A percentile compares a stretch with the other conserved stretches of the same genome.
Conservation (phyloP, 106 monocot species). For the Hemerocallis citrina region DNA sequence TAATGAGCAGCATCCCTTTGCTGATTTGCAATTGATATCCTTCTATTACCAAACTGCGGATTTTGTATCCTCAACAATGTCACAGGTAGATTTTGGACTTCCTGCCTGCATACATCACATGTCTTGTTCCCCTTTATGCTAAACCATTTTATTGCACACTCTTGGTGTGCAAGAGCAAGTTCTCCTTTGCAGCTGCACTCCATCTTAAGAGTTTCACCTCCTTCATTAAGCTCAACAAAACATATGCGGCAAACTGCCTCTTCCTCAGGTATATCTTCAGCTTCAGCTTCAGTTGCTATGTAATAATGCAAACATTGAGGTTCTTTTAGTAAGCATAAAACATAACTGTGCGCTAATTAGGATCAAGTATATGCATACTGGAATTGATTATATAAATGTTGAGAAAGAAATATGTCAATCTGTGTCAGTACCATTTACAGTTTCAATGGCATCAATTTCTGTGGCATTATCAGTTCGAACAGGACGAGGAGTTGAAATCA, state of each 20-base stretch:
- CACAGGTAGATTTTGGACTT: slow-evolving; percentile 86
- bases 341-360: background rate
- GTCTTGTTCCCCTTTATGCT: slow-evolving; percentile 95
- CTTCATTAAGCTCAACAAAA: slow-evolving; percentile 78
- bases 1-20: slow-evolving; percentile 37
- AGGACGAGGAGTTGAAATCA: slow-evolving; percentile 79
- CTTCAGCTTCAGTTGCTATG: slow-evolving; percentile 50
- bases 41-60: slow-evolving; percentile 36
- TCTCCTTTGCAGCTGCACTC: slow-evolving; percentile 99
- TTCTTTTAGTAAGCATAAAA: background rate
- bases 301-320: background rate
- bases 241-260: slow-evolving; percentile 98
- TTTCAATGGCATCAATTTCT: slow-evolving; percentile 29
- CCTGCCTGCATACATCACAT: slow-evolving; percentile 92
- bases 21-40: slow-evolving; percentile 19
- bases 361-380: slow-evolving; percentile 1
- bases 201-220: slow-evolving; percentile 92
- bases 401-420: background rate
- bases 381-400: background rate
- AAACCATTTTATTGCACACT: slow-evolving; percentile 97
- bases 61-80: slow-evolving; percentile 79
- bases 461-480: slow-evolving; percentile 16
- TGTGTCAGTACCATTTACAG: slow-evolving; percentile 33
- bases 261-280: slow-evolving; percentile 91
- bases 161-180: slow-evolving; percentile 94